Evolutionary conservation across 1,139 yeast species (phyloP).

Genomic region (Hemisphaericaspora xylanilytica): DNA sequence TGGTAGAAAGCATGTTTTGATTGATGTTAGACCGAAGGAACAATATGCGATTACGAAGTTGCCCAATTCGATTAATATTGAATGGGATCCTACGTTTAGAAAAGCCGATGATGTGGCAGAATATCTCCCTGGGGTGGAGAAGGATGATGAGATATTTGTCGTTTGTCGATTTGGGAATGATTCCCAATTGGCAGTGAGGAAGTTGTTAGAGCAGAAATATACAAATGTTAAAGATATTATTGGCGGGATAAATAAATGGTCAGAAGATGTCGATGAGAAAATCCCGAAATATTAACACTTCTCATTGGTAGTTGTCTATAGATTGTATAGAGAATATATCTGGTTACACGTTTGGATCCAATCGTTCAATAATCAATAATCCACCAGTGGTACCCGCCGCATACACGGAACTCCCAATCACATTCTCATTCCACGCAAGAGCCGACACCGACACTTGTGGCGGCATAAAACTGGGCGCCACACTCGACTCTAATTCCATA

Average conservation of each 20-base stretch:
- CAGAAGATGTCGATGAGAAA: constrained; percentile 53
- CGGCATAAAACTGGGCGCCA: constrained; percentile 45
- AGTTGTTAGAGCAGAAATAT: constrained; percentile 50
- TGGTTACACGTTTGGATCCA: constrained; percentile 42
- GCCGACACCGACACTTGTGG: constrained; percentile 52
- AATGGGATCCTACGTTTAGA: constrained; percentile 50
- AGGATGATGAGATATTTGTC: constrained; percentile 36
- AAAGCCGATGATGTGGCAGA: constrained; percentile 28
- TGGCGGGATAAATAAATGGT: constrained; percentile 81
- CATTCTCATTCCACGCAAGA: constrained; percentile 61
- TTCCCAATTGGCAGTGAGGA: constrained; percentile 72
- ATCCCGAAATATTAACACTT: constrained; percentile 81
- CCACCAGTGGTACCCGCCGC: constrained; percentile 72
- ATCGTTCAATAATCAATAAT: constrained; percentile 58
- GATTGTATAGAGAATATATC: too few species aligned
- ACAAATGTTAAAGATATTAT: constrained; percentile 59
- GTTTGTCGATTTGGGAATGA: constrained; percentile 91
- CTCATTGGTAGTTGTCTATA: too few species aligned
- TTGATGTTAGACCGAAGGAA: constrained; percentile 82
- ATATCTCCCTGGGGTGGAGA: constrained; percentile 25
- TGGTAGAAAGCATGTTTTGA: constrained; percentile 24
- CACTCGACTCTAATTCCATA: constrained; percentile 28
- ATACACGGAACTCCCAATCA: constrained; percentile 52
- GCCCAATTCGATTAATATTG: constrained; percentile 61
- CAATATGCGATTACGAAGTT: constrained; percentile 70